Conservation (phyloP, 331 rosid species). For the Erythrophleum ivorense region DNA sequence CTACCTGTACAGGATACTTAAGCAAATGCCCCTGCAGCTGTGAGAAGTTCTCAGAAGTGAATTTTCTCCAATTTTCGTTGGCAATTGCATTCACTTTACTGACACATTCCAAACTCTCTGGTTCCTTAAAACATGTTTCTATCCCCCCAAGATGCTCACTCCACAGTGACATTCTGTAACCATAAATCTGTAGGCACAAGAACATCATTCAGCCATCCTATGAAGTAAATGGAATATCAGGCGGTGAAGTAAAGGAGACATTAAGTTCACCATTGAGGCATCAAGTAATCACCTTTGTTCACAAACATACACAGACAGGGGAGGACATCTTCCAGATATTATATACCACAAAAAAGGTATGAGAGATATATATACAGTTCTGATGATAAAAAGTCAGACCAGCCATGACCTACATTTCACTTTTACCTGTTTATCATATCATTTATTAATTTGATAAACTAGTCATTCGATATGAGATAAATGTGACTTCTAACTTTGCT, state of each 20-base stretch:
- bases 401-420: conserved; percentile 20
- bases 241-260: not conserved
- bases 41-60: conserved; percentile 48
- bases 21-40: conserved; percentile 78
- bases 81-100: conserved; percentile 72
- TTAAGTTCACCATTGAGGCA: conserved; percentile 33
- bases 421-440: conserved; percentile 41
- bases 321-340: not conserved
- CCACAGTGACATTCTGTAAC: conserved; percentile 95
- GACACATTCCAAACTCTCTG: conserved; percentile 78
- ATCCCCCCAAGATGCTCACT: conserved; percentile 75
- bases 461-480: conserved; percentile 30
- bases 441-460: conserved; percentile 27
- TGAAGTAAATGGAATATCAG: conserved; percentile 24
- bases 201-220: not conserved
- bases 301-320: not conserved
- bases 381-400: conserved; percentile 30
- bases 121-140: conserved; percentile 59
- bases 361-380: conserved; percentile 2
- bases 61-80: conserved; percentile 64
- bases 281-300: conserved; percentile 11
- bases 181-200: conserved; percentile 69
- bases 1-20: conserved; percentile 73
- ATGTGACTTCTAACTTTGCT: conserved; percentile 43
- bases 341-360: not conserved